A percentile compares a stretch with the other conserved stretches of the same genome.
These are phyloP conservation scores for Cryptococcus wingfieldii DNA, from an alignment of 1,284 basidiomycete genomes.

Conservation along the genomic window DNA sequence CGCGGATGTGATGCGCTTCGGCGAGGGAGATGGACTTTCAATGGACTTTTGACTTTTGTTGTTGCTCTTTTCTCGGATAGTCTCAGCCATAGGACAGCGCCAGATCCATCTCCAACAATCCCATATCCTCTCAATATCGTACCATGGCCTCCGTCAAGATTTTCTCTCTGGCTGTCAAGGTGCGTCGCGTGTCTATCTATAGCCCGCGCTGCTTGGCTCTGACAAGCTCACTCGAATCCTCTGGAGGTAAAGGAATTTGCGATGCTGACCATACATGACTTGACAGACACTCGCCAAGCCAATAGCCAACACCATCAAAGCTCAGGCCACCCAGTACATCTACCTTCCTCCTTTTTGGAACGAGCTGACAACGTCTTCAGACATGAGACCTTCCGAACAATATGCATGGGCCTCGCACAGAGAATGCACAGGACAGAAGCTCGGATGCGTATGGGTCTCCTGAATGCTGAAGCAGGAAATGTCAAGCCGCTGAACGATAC, in stretches of 20 bases:
- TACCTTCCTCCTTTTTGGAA: neutral
- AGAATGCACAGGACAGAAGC: slow-evolving; percentile 73
- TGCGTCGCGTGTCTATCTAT: slow-evolving; percentile 52
- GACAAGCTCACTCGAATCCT: neutral
- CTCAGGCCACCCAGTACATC: slow-evolving; percentile 70
- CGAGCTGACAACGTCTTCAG: slow-evolving; percentile 47
- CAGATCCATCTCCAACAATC: neutral
- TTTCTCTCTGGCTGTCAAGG: slow-evolving; percentile 62
- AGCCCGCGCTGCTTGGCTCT: neutral
- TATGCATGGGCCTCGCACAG: slow-evolving; percentile 70
- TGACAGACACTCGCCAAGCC: slow-evolving; percentile 78
- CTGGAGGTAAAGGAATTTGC: neutral
- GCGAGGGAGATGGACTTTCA: neutral
- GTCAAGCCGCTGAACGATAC: slow-evolving; percentile 79
- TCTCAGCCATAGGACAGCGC: neutral
- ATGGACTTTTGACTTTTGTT: neutral
- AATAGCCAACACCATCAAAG: slow-evolving; percentile 68
- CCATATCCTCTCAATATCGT: neutral
- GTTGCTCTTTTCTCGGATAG: no score
- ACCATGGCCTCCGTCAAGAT: slow-evolving; percentile 67
- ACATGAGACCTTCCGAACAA: slow-evolving; percentile 68
- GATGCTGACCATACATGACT: slow-evolving; percentile 8
- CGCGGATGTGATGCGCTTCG: neutral
- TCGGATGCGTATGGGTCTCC: slow-evolving; percentile 68
- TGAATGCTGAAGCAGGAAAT: slow-evolving; percentile 71